Conservation (phyloP, 1,139 yeast species). For the Pichia sp. region DNA sequence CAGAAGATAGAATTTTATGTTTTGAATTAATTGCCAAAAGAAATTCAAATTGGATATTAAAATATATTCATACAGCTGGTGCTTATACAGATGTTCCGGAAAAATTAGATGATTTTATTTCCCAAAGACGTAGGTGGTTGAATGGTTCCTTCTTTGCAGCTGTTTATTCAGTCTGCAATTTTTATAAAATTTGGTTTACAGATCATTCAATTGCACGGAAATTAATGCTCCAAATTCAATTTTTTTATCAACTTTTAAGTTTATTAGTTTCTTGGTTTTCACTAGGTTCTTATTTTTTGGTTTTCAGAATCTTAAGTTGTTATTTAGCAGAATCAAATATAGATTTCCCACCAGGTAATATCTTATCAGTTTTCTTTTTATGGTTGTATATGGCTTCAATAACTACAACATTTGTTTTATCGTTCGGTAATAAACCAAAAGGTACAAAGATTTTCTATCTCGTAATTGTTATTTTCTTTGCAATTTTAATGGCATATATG, state of each 20-base stretch:
- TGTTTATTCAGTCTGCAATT: constrained; percentile 65
- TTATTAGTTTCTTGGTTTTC: constrained; percentile 76
- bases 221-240: constrained; percentile 60
- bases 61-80: constrained; percentile 68
- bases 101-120: constrained; percentile 59
- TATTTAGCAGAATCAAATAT: constrained; percentile 46
- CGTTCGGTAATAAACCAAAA: constrained; percentile 91
- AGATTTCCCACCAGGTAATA: constrained; percentile 54
- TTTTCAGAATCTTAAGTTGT: constrained; percentile 58
- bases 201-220: constrained; percentile 59
- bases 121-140: constrained; percentile 80
- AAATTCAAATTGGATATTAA: constrained; percentile 52
- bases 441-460: constrained; percentile 83
- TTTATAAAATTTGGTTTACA: constrained; percentile 65
- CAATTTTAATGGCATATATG: constrained; percentile 87
- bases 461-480: constrained; percentile 83
- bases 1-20: constrained; percentile 79
- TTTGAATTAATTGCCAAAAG: constrained; percentile 76
- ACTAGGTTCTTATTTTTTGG: constrained; percentile 68
- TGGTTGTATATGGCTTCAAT: constrained; percentile 88
- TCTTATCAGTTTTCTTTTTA: constrained; percentile 71
- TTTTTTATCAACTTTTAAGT: constrained; percentile 60
- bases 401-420: constrained; percentile 84
- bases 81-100: constrained; percentile 88
- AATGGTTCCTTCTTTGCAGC: constrained; percentile 85